A percentile compares a stretch with the other conserved stretches of the same genome.
Evolutionary conservation across 805 yeast species (phyloP).

Genomic region (Starmerella asiatica): DNA sequence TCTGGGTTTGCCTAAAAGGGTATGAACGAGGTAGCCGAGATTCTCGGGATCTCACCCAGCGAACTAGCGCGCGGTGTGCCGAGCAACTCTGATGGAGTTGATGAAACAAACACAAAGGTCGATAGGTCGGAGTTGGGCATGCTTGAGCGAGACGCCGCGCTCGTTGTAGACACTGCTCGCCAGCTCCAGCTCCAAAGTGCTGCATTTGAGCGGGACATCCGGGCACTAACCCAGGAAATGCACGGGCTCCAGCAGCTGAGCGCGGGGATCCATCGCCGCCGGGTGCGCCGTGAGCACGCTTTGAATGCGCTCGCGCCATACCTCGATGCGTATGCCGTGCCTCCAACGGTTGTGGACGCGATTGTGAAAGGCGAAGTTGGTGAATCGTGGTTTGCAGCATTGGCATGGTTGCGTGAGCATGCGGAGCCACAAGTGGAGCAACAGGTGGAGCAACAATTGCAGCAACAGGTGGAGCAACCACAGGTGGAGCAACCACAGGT

Average conservation of each 20-base stretch:
- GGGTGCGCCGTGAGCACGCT: constrained; percentile 36
- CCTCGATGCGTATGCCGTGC: constrained; percentile 60
- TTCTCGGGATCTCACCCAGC: not conserved
- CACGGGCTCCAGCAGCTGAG: constrained; percentile 46
- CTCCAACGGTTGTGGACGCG: constrained; percentile 53
- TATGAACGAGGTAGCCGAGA: not conserved
- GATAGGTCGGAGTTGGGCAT: no score
- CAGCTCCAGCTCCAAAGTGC: constrained; percentile 8
- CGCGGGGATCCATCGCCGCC: constrained; percentile 34
- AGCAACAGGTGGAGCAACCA: constrained; percentile 10
- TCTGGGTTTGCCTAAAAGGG: no score
- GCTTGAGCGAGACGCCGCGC: not conserved
- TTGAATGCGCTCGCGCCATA: constrained; percentile 52
- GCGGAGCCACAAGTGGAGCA: constrained; percentile 8
- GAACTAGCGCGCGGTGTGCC: no score
- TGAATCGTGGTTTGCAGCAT: constrained; percentile 40
- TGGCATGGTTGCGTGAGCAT: constrained; percentile 17
- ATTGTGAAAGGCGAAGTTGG: constrained; percentile 46
- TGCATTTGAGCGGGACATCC: constrained; percentile 44
- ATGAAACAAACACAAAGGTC: no score
- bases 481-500: constrained; percentile 18
- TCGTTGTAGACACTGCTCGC: not conserved
- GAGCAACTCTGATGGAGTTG: no score
- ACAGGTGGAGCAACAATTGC: constrained; percentile 9
- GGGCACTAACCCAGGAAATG: constrained; percentile 45